Evolutionary conservation across 1,139 yeast genomes (phyloP), one percentile per base, ranked within the genome.

Genomic region (Candida buenavistaensis): DNA sequence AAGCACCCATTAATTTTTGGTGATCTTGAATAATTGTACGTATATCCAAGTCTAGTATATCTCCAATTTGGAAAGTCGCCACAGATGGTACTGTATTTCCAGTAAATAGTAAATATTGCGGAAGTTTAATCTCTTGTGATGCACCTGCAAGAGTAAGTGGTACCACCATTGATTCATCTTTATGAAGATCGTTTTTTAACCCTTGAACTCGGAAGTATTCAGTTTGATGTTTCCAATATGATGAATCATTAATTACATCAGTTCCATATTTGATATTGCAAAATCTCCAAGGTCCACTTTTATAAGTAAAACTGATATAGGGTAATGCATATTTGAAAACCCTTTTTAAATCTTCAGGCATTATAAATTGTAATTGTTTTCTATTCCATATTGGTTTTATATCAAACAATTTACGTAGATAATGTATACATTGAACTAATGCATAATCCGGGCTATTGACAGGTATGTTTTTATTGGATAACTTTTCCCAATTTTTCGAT

Each of bases 211-310:
- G 73, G 59, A 89, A 92, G 40, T 85, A 82, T 55, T 92, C 97
- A 22, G 88, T 82, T 60, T 92, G 99, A 54, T 80, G 88, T 22
- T 59, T 59, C 49, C 88, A 82, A 52, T 64, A 81, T 5, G 72
- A 61, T 1, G 63, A 51, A 33, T 80, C 77, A 2, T 59, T 48
- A 30, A 77, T 66, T 0, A 97, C 97, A 55, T 92, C 87, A 23
- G 82, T 68, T 0, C 97, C 97, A 48, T 80, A 79, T 48, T 68
- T 75, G 29, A 88, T 79, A 54, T 83, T 87, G n/a, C 95, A 78
- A 44, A 88, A 88, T 50, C 97, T 72, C 96, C 96, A 92, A 0
- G 98, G 98, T 0, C 99, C 98, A 52, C 84, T 84, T 22, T 83
- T 78, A 55, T 81, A 85, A 26, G 86, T 73, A 54, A 79, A 92